Evolutionary conservation across 208 protist genomes (phyloP).

Genomic region (Herpetomonas tarakana): DNA sequence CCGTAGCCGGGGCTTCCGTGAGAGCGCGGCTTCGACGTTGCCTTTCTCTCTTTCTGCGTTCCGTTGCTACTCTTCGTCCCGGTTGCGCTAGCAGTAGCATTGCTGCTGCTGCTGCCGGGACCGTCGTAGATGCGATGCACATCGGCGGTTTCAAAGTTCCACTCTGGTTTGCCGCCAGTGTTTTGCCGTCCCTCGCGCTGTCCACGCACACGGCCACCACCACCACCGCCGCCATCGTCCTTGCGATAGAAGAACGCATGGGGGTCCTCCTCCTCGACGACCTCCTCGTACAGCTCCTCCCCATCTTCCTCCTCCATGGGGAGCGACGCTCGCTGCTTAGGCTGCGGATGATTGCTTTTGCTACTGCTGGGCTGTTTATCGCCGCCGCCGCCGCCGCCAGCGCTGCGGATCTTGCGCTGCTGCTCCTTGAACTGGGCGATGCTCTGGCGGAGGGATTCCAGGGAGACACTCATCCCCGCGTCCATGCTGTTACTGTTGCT

Average conservation of each 20-base stretch:
- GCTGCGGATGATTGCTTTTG: too few relatives aligned
- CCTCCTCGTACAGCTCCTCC: neutral
- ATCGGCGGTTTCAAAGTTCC: slow-evolving; percentile 63
- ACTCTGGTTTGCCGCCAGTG: slow-evolving; percentile 32
- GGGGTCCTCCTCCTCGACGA: slow-evolving; percentile 16
- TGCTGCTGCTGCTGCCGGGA: too few relatives aligned
- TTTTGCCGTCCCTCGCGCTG: neutral
- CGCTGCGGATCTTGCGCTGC: slow-evolving; percentile 51
- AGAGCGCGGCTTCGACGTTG: too few relatives aligned
- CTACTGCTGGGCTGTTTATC: too few relatives aligned
- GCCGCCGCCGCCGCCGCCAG: too few relatives aligned
- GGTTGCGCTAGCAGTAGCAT: too few relatives aligned
- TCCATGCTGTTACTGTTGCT: neutral
- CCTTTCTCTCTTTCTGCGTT: too few relatives aligned
- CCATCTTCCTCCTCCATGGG: neutral
- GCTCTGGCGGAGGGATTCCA: slow-evolving; percentile 65
- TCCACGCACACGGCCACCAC: slow-evolving; percentile 4
- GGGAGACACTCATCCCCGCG: slow-evolving; percentile 36
- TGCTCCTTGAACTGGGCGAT: slow-evolving; percentile 74
- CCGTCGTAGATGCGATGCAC: too few relatives aligned
- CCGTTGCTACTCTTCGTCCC: too few relatives aligned
- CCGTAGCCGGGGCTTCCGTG: too few relatives aligned
- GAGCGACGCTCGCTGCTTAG: neutral
- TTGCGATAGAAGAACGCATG: slow-evolving; percentile 7
- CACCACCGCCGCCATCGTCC: slow-evolving; percentile 5